Evolutionary conservation across 306 rosid genomes (phyloP).

Genomic region (Cucurbita ficifolia): DNA sequence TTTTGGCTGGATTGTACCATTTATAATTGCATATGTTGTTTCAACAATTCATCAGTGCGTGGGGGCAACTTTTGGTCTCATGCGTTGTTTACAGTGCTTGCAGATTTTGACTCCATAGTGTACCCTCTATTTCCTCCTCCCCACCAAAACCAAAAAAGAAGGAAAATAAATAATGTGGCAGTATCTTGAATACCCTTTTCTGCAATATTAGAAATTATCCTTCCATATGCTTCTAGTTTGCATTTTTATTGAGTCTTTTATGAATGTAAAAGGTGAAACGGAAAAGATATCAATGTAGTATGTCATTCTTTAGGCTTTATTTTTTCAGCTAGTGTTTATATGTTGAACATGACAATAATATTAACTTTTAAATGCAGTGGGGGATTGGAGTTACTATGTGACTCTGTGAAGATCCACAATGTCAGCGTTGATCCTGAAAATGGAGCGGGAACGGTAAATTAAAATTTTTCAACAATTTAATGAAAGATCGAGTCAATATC

Average conservation of each 20-base stretch:
- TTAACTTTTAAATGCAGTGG: slow-evolving; percentile 36
- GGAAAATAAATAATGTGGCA: neutral
- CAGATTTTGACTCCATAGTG: neutral
- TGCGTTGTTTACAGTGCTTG: neutral
- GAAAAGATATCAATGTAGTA: neutral
- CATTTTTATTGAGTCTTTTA: neutral
- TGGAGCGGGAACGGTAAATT: slow-evolving; percentile 41
- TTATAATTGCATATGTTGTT: neutral
- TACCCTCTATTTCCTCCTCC: neutral
- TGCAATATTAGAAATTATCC: neutral
- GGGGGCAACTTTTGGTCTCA: neutral
- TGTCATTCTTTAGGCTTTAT: too few relatives aligned
- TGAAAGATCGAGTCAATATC: neutral
- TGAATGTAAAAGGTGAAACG: neutral
- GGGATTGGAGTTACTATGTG: slow-evolving; percentile 85
- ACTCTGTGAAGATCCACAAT: slow-evolving; percentile 69
- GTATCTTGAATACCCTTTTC: neutral
- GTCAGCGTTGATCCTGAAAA: slow-evolving; percentile 45
- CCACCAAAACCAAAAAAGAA: neutral
- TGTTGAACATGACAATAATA: neutral
- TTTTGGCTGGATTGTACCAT: neutral
- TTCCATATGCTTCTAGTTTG: neutral
- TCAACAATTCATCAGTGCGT: neutral
- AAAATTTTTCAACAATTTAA: neutral
- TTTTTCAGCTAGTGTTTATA: neutral